These are phyloP conservation scores for Scedosporium apiospermum DNA, from an alignment of 2,329 filamentous ascomycete species.

Conservation along the genomic window DNA sequence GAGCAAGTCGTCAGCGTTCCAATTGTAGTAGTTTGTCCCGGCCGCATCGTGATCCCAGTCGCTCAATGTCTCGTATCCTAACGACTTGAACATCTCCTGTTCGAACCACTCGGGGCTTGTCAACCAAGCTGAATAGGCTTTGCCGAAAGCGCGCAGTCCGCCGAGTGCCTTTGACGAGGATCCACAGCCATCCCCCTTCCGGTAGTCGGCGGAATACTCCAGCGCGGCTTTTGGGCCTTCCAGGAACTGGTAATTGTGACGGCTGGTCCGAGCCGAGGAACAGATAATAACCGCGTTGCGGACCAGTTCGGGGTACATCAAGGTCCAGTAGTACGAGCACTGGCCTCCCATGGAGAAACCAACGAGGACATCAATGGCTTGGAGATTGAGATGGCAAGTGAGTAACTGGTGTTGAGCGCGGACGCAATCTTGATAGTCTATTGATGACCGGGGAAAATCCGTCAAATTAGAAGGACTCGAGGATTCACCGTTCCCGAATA, in stretches of 20 bases:
- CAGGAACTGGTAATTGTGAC: constrained; percentile 36
- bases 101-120: constrained; percentile 36
- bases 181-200: constrained; percentile 14
- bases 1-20: constrained; percentile 34
- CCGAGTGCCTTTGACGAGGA: constrained; percentile 15
- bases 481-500: constrained; percentile 38
- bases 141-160: constrained; percentile 33
- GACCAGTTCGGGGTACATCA: constrained; percentile 31
- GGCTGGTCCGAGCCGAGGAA: constrained; percentile 32
- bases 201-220: constrained; percentile 29
- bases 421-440: constrained; percentile 34
- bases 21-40: constrained; percentile 23
- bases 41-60: constrained; percentile 23
- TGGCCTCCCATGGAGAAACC: constrained; percentile 43
- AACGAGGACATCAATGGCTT: constrained; percentile 27
- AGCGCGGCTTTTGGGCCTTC: constrained; percentile 35
- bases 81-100: constrained; percentile 24
- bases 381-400: constrained; percentile 22
- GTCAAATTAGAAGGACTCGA: constrained; percentile 33
- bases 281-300: constrained; percentile 32
- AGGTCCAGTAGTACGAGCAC: constrained; percentile 34
- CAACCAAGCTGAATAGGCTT: constrained; percentile 36
- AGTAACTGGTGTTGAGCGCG: constrained; percentile 29
- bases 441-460: constrained; percentile 21
- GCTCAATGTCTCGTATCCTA: constrained; percentile 24